Evolutionary conservation across 2,329 filamentous ascomycete genomes (phyloP), one percentile per base, ranked within the genome.

Genomic region (Corynespora cassiicola): DNA sequence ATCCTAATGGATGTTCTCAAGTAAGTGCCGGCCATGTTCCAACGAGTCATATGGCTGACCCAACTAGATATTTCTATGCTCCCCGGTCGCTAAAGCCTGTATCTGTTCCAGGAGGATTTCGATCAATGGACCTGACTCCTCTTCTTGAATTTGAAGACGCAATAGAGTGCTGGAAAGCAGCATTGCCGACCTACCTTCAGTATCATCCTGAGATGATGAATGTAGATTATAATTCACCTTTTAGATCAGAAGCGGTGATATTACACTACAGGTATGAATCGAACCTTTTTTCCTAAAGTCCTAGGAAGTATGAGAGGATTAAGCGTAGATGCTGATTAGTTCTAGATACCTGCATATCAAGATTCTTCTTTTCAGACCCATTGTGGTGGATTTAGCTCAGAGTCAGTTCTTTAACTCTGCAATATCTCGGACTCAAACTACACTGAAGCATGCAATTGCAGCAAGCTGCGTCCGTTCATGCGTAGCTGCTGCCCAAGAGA

Each of bases 1-100:
- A 30, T 36, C 5, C 26, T 41, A 11, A 31, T 41, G 14, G 32
- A 41, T 17, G 31, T 41, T 7, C 19, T 41, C 12, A 41, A 30
- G 31, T 35, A 31, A 11, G 17, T 12, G 16, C 14, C 19, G 11
- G n/a, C 31, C 16, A 7, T 16, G 7, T 21, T 23, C 27, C 20
- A n/a, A n/a, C n/a, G n/a, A n/a, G n/a, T n/a, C n/a, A n/a, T n/a
- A n/a, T n/a, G n/a, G n/a, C n/a, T n/a, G n/a, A n/a, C n/a, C n/a
- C n/a, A n/a, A n/a, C n/a, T n/a, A n/a, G n/a, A n/a, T n/a, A n/a
- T n/a, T n/a, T n/a, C n/a, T n/a, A n/a, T n/a, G n/a, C n/a, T n/a
- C n/a, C n/a, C n/a, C n/a, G n/a, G n/a, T n/a, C n/a, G n/a, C n/a
- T n/a, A n/a, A n/a, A n/a, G n/a, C n/a, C n/a, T n/a, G n/a, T n/a